A percentile compares a stretch with the other conserved stretches of the same genome.
Conservation (phyloP, 2,329 filamentous ascomycete species). For the Claviceps sp. region DNA sequence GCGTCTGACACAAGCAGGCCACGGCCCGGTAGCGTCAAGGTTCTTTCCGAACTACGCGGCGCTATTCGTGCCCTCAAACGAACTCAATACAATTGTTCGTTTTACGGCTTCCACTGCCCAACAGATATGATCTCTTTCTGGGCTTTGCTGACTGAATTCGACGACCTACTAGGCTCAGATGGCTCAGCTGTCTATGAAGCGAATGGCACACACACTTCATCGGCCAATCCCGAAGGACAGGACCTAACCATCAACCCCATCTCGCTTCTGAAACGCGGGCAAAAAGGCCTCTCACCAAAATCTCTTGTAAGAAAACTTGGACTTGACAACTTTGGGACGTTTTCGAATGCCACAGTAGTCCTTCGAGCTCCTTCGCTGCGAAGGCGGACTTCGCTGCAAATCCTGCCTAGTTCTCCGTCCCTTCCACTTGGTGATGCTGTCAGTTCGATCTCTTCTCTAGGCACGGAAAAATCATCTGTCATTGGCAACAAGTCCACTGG, state of each 20-base stretch:
- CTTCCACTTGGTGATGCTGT: slow-evolving; percentile 10
- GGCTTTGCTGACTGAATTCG: background rate
- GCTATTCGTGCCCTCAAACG: slow-evolving; percentile 20
- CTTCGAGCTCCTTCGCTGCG: slow-evolving; percentile 11
- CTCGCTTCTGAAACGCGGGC: slow-evolving; percentile 4
- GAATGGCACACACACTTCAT: slow-evolving; percentile 1
- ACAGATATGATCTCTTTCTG: background rate
- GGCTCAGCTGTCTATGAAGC: slow-evolving; percentile 9
- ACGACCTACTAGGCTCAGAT: slow-evolving; percentile 12
- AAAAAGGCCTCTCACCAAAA: slow-evolving; percentile 11
- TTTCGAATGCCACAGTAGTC: slow-evolving; percentile 17
- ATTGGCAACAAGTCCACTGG: slow-evolving; percentile 15
- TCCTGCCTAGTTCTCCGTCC: slow-evolving; percentile 8
- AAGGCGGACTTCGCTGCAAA: slow-evolving; percentile 15
- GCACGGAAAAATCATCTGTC: slow-evolving; percentile 14
- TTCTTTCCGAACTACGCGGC: slow-evolving; percentile 22
- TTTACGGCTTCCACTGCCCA: background rate
- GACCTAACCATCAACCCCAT: background rate
- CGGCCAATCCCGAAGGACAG: background rate
- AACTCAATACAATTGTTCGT: slow-evolving; percentile 15
- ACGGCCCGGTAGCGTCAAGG: slow-evolving; percentile 16
- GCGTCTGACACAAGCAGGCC: slow-evolving; percentile 10
- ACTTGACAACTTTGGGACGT: slow-evolving; percentile 12
- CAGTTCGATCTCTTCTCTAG: slow-evolving; percentile 15
- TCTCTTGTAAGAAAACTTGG: slow-evolving; percentile 15